Evolutionary conservation across 768 basidiomycete genomes (phyloP), one percentile per base, ranked within the genome.

Genomic region (Mycena olivaceomarginata): DNA sequence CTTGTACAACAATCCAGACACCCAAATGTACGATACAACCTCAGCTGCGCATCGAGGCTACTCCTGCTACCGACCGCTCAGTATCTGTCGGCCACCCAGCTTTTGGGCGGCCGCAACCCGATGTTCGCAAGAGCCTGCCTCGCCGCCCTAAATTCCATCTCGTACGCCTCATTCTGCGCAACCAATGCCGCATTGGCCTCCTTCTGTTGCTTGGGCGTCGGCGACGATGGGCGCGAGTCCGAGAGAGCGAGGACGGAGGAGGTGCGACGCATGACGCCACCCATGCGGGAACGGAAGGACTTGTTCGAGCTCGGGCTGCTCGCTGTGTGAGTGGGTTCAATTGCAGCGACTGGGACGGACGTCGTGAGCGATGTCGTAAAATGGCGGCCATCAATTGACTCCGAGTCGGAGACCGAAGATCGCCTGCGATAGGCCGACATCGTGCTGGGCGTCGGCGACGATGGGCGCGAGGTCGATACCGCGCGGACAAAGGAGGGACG

Each of bases 101-200:
- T 69, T 16, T 70, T 77, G 67, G 95, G 95, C 39, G 95, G 95
- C 39, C 92, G 93, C 70, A 96, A 83, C 76, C 93, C 94, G 72
- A 96, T 91, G 79, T 90, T 89, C 2, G 92, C 94, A 62, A 96
- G 93, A 83, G 94, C 93, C 86, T 93, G 93, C 13, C 95, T 91
- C 56, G 95, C 95, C 51, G 93, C 93, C 83, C 91, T 94, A 86
- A 96, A 96, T 82, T 96, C 95, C 77, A 90, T 87, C 82, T 96
- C 95, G 83, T 96, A 95, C 62, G 92, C 91, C 80, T 94, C 93
- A 76, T 91, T 94, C 86, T 96, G 94, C n/a, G 94, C 95, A 16
- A 95, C 85, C 57, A 95, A 83, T 6, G 93, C 94, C 6, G 96
- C 96, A 77, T 91, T 92, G 31, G 92, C 92, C 81, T 97, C 96